A percentile compares a stretch with the other conserved stretches of the same genome.
Conservation (phyloP, 140 eudicot species). For the Anethum foeniculum region DNA sequence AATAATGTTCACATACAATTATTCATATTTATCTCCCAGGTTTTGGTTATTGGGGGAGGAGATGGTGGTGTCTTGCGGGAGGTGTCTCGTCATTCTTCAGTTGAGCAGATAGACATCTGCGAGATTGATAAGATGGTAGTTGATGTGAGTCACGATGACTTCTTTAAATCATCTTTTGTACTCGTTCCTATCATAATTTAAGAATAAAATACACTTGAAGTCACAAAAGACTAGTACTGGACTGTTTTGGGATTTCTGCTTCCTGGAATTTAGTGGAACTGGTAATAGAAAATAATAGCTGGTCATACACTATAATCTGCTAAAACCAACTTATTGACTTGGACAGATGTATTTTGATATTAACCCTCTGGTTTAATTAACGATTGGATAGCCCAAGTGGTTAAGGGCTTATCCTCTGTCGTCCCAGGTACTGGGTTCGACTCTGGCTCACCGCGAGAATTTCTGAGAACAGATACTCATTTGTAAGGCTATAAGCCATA, state of each 20-base stretch:
- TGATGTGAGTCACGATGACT: slow-evolving; percentile 56
- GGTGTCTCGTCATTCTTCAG: slow-evolving; percentile 85
- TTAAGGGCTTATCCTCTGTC: too few species aligned
- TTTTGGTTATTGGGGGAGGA: slow-evolving; percentile 96
- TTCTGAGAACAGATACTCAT: too few species aligned
- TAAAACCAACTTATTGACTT: not conserved
- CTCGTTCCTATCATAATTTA: not conserved
- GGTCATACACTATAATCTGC: not conserved
- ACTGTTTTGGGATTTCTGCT: not conserved
- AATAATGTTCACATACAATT: not conserved
- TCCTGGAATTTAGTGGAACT: not conserved
- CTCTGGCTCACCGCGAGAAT: too few species aligned
- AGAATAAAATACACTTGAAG: not conserved
- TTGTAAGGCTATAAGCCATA: too few species aligned
- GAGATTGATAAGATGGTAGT: slow-evolving; percentile 98
- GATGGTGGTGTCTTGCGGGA: slow-evolving; percentile 98
- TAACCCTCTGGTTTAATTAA: not conserved
- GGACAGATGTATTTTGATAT: not conserved
- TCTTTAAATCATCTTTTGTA: slow-evolving; percentile 6
- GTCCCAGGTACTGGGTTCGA: too few species aligned
- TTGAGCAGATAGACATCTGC: slow-evolving; percentile 85
- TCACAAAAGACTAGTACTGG: not conserved
- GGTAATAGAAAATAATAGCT: not conserved
- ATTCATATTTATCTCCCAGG: slow-evolving; percentile 25
- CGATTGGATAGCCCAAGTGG: too few species aligned